Evolutionary conservation across 352 stramenopile species (phyloP), one percentile per base, ranked within the genome.

Genomic region (Phytopythium boreale): DNA sequence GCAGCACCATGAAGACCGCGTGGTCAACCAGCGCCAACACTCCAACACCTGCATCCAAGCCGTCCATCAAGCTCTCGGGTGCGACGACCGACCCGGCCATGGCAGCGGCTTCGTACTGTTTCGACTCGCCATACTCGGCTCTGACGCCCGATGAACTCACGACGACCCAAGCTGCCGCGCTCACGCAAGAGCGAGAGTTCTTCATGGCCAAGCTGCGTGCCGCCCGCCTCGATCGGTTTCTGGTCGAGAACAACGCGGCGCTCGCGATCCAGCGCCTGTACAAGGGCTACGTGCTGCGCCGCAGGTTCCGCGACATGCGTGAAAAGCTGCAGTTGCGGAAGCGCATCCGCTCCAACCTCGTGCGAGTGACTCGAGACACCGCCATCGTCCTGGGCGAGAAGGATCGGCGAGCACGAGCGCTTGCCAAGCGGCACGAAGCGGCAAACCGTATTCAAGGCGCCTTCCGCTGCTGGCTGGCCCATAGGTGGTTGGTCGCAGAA

Each of bases 301-400:
- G 71, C 24, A 70, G 72, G 17, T 89, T 92, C 61, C 64, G 62
- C 4, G 56, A 59, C 4, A 76, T 92, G 55, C 66, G 76, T 41
- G 65, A 82, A 26, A 87, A 79, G 56, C 70, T 92, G 27, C 52
- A 80, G 19, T 66, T 92, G 15, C 83, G 83, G 31, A 92, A 90
- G 64, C 74, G 80, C 17, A 87, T 92, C 17, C 80, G 79, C 26
- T 62, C 66, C 7, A 89, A 68, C 52, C 70, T 92, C 44, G 63
- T 87, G 39, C 77, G 83, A 34, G 80, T 92, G 34, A 87, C 79
- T 4, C 80, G 77, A 31, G 83, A 80, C 20, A 90, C 83, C 0
- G 79, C 79, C 5, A 80, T 92, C 37, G 80, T 92, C 12, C 61
- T 82, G 0, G 79, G 79, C 22, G 79, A 92, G 55, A 87, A 84